Percentiles rank a stretch among this genome's conserved stretches.
Evolutionary conservation across 2,329 filamentous ascomycete species (phyloP).

Genomic region (Pseudofabraea citricarpa): DNA sequence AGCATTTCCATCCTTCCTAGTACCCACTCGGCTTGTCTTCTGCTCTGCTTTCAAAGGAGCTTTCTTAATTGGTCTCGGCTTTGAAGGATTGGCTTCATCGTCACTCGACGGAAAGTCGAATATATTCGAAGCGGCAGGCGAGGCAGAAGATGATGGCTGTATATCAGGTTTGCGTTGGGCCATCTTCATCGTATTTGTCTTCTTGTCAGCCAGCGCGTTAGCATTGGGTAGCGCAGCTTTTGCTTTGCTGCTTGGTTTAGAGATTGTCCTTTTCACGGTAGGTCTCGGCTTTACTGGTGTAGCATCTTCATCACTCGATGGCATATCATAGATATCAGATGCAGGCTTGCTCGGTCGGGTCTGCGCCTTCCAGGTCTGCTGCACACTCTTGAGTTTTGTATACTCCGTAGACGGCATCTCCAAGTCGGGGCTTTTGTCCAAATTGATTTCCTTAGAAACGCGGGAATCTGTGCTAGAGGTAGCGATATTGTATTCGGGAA

Average conservation of each 20-base stretch:
- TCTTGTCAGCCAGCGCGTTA: too few species aligned
- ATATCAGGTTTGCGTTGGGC: too few species aligned
- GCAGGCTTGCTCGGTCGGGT: too few species aligned
- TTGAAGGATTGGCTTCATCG: constrained; percentile 7
- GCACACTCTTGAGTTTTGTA: too few species aligned
- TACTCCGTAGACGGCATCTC: too few species aligned
- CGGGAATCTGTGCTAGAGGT: too few species aligned
- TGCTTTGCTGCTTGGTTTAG: neutral
- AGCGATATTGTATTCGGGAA: constrained; percentile 22
- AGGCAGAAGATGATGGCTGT: constrained; percentile 4
- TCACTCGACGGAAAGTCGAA: constrained; percentile 22
- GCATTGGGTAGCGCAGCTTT: too few species aligned
- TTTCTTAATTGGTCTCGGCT: constrained; percentile 10
- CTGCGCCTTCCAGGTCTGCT: too few species aligned
- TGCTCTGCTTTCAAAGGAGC: neutral
- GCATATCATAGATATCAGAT: constrained; percentile 16
- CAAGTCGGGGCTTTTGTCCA: too few species aligned
- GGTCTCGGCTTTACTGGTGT: constrained; percentile 3
- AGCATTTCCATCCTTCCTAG: neutral
- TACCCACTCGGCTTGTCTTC: constrained; percentile 1
- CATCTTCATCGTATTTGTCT: too few species aligned
- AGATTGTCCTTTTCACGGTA: neutral
- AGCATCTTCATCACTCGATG: constrained; percentile 16
- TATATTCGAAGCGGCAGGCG: constrained; percentile 7
- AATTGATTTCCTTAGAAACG: too few species aligned